Evolutionary conservation across 805 yeast species (phyloP).

Genomic region (Wickerhamiella vanderwaltii): DNA sequence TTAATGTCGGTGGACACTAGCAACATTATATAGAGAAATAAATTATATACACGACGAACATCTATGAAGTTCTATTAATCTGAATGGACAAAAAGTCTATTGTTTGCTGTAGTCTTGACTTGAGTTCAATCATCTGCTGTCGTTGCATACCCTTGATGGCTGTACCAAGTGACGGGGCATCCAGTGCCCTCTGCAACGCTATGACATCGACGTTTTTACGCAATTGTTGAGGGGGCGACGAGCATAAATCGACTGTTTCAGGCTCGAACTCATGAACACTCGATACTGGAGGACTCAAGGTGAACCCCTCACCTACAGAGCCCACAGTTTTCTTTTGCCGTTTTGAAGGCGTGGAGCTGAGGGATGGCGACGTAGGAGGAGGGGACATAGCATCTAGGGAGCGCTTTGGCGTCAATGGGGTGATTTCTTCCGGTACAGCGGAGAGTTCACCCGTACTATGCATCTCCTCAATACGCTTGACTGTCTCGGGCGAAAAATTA

Average conservation of each 20-base stretch:
- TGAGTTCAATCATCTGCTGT: background rate
- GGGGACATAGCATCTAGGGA: background rate
- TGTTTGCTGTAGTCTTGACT: slow-evolving; percentile 1
- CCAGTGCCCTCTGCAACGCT: background rate
- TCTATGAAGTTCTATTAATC: background rate
- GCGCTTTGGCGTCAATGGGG: background rate
- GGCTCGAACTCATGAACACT: background rate
- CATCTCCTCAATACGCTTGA: background rate
- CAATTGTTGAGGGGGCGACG: slow-evolving; percentile 1
- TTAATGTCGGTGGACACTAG: too few species aligned
- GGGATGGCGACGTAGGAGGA: background rate
- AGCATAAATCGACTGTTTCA: background rate
- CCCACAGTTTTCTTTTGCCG: background rate
- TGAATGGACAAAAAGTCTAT: background rate
- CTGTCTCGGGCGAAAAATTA: background rate
- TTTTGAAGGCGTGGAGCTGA: background rate
- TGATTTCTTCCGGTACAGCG: background rate
- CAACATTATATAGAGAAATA: too few species aligned
- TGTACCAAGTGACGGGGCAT: background rate
- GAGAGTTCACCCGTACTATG: background rate
- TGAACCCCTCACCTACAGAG: background rate
- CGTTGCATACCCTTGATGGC: background rate
- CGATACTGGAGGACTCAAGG: background rate
- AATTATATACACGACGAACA: too few species aligned
- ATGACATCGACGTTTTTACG: background rate